Evolutionary conservation across 2,329 filamentous ascomycete species (phyloP), one percentile per base, ranked within the genome.

Genomic region (Sporothrix schenckii): DNA sequence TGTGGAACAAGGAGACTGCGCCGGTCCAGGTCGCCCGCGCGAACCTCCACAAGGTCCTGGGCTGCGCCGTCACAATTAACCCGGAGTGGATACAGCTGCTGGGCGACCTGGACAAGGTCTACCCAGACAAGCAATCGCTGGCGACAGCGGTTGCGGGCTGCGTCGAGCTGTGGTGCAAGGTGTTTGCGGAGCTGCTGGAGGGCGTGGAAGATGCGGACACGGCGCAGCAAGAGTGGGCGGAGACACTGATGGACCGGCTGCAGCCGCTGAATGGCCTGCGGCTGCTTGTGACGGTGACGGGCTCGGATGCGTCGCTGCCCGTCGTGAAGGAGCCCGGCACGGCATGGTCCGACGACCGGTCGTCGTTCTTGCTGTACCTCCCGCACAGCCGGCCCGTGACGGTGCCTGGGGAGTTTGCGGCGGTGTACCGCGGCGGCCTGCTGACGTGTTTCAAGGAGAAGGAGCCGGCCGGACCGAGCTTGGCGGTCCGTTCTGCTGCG

Each of bases 11-110:
- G 13, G 69, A 76, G 9, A 76, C 79, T 39, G 74, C 77, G 4
- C 72, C 79, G 1, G 75, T 79, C 0, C 80, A 81, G 44, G 76
- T 73, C 21, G 73, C 80, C 0, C 75, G 82, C 34, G 74, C 72
- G 34, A 72, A 68, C 4, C 74, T 83, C 19, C 74, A 76, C 21
- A 73, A 77, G 0, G 70, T 78, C 6, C 75, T 85, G 16, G 84
- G 84, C 0, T 79, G 81, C 41, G 71, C 79, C 0, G 76, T 84
- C 21, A 73, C 74, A 27, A 75, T 81, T 50, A 77, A 81, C 7
- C 82, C 82, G 0, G 80, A 84, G 74, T 85, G 83, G 82, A 74
- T 75, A 7, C 79, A 82, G 60, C 76, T 85, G 16, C 74, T 81
- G 61, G 76, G 77, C 14, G 79, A 79, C 16, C 76, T 83, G 1